Evolutionary conservation across 495 filamentous ascomycete genomes (phyloP), one percentile per base, ranked within the genome.

Genomic region (Friedmanniomyces simplex): DNA sequence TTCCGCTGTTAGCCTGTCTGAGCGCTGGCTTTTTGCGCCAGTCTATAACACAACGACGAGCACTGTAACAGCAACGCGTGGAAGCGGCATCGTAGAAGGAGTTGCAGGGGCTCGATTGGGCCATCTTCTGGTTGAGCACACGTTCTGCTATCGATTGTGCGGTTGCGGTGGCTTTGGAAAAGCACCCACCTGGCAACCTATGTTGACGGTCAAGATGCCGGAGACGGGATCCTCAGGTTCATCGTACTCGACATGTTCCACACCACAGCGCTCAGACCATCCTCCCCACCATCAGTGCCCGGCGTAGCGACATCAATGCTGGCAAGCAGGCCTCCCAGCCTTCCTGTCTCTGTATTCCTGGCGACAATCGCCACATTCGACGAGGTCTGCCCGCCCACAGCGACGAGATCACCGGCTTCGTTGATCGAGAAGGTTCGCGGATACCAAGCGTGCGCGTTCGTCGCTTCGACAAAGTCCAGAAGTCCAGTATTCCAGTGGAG

Each of bases 381-480:
- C 32, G 51, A 58, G 34, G 54, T 55, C 53, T 67, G 65, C 51
- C 64, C 55, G 1, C 48, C 73, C 34, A 74, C 60, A 11, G 68
- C 69, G n/a, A 76, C 48, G 26, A 68, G 34, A 14, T 57, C 60
- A 11, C 63, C 64, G 20, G 53, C 54, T 18, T 54, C 48, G 34
- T 66, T 63, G 13, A 73, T 52, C 24, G 66, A 64, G 58, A 74
- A 74, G 20, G 66, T 57, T 11, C 74, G 64, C 10, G 68, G 68
- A 59, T 63, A 68, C 20, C 47, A 59, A 4, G 73, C 73, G 49
- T 68, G 72, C 4, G 67, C 63, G 6, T 68, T 73, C 22, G 52
- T 58, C 5, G 72, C 53, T 5, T 66, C 63, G 5, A 58, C 28
- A 54, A 72, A 74, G 13, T 14, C 32, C 16, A 72, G 56, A 72